Evolutionary conservation across 108 stramenopile species (phyloP), one percentile per base, ranked within the genome.

Genomic region (Cyclotella sp.): DNA sequence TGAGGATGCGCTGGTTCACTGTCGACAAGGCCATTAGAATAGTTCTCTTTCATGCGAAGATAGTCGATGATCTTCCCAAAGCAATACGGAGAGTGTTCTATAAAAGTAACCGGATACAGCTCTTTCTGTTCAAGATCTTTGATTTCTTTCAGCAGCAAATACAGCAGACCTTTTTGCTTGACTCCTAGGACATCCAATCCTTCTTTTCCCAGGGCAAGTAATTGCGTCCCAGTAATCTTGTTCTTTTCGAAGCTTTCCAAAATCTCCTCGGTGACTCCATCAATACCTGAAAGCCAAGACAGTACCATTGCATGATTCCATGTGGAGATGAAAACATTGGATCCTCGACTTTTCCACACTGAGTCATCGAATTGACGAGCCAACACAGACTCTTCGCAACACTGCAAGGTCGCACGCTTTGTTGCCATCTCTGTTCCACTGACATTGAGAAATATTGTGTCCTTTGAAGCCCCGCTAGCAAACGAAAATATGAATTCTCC

Each of bases 71-170:
- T 76, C 42, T 72, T 76, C 16, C 65, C 79, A 73, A 80, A 80
- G 67, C 79, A 72, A 63, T 83, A 83, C 27, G 82, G 82, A 29
- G 71, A 67, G 47, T 77, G 76, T 13, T 83, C 82, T 47, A 83
- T 77, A n/a, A 83, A 58, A 9, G 82, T 72, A 14, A 70, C 70
- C 5, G 19, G 10, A 19, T 75, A 58, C 22, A 44, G 28, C 47
- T 67, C 29, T 3, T 61, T 40, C 13, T 62, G 51, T 63, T 75
- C 62, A 9, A 81, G 42, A 0, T 42, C 52, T 8, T 57, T 69
- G 8, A 81, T 81, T 65, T 75, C 80, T 12, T 81, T 59, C n/a
- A 64, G 52, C 10, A 81, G 44, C 3, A 81, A 58, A 53, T 57
- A 74, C 40, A 82, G 11, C 13, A 62, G 62, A 9, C 73, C 74